Evolutionary conservation across 495 filamentous ascomycete genomes (phyloP).

Genomic region (Aspergillus cristatus): DNA sequence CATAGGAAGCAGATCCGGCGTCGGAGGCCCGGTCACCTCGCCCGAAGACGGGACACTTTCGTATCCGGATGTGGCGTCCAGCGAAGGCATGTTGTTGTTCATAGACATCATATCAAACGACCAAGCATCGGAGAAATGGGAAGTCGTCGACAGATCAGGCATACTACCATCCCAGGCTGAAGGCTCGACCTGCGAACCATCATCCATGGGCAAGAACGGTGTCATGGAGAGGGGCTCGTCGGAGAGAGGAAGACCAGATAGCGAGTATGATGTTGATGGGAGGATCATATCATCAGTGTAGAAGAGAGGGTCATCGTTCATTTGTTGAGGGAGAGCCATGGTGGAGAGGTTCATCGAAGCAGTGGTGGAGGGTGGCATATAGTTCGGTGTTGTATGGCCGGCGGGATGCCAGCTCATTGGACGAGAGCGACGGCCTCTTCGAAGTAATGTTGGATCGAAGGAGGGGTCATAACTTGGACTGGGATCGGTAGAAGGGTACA

Average conservation of each 20-base stretch:
- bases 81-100: constrained; percentile 27
- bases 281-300: constrained; percentile 15
- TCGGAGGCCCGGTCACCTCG: constrained; percentile 43
- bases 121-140: constrained; percentile 26
- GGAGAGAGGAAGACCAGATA: constrained; percentile 20
- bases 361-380: constrained; percentile 17
- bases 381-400: constrained; percentile 28
- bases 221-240: constrained; percentile 20
- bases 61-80: constrained; percentile 25
- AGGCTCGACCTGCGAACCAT: constrained; percentile 26
- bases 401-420: constrained; percentile 66
- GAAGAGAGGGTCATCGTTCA: constrained; percentile 14
- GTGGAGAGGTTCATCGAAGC: constrained; percentile 17
- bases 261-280: constrained; percentile 14
- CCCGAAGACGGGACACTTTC: constrained; percentile 33
- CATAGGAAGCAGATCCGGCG: constrained; percentile 49
- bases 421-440: constrained; percentile 30
- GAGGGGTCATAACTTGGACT: too few relatives aligned
- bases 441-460: constrained; percentile 12
- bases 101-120: constrained; percentile 31
- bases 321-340: constrained; percentile 20
- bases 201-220: constrained; percentile 31
- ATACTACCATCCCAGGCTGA: constrained; percentile 21
- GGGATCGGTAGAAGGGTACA: constrained; percentile 12
- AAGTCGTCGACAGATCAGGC: constrained; percentile 3